Base-by-base conservation (phyloP, 2,329 filamentous ascomycete species). In the Claviceps paspali region DNA sequence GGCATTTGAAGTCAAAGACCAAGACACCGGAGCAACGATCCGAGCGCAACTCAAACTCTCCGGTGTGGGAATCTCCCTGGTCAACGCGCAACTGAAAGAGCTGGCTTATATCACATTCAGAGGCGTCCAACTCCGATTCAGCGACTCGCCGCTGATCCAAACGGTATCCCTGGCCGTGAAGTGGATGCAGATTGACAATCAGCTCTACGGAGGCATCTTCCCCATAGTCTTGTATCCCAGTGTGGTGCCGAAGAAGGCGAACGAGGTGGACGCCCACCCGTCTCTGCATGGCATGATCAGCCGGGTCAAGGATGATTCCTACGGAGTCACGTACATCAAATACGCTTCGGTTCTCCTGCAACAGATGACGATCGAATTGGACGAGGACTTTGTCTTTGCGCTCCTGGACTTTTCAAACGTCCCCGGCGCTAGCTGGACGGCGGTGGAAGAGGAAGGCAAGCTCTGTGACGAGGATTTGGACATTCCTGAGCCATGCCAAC, bases 111-210 rank as follows among this genome's bases (percentile, higher is more conserved):
- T 96, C 48, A 98, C 91, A 0, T 80, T 95, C 59, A 73, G 88
- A 35, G 88, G 94, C 43, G 82, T 96, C 19, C 79, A 91, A 48
- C 62, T 98, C 45, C 86, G 87, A 43, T 94, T 91, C 58, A 85
- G 78, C 39, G 91, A 98, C 51, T 96, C 91, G n/a, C 73, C 78
- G 14, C 65, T 95, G 12, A 94, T 94, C 52, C 91, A 98, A 59
- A 96, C 86, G 1, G 61, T 95, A 43, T 88, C 84, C 33, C 67
- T 91, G 35, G 83, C 85, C 0, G 80, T 96, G 54, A 96, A 98
- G 57, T 98, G 92, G 92, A 91, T 98, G 21, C 91, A 98, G 59
- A 83, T 98, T 48, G 91, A 98, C 60, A 98, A 98, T 49, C 91
- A 98, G 57, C 73, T 98, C 11, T 98, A 98, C 51, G 92, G 92